A percentile compares a stretch with the other conserved stretches of the same genome.
Evolutionary conservation across 2,329 filamentous ascomycete genomes (phyloP).

Genomic region (Arthrinium puccinioides): DNA sequence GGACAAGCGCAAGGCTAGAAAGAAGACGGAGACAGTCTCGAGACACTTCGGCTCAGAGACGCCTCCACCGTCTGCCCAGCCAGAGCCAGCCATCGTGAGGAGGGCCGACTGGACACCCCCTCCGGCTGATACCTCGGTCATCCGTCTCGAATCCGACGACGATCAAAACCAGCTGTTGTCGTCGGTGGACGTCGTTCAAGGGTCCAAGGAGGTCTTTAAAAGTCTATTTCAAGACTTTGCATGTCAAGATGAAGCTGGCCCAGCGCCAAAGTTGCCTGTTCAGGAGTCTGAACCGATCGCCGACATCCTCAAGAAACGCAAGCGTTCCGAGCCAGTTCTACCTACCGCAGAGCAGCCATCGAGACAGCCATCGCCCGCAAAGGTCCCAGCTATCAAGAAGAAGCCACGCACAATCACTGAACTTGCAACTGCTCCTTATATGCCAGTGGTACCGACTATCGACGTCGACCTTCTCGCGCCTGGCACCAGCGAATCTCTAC

Average conservation of each 20-base stretch:
- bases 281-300: conserved; percentile 1
- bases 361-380: conserved; percentile 25
- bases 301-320: conserved; percentile 44
- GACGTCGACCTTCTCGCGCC: conserved; percentile 19
- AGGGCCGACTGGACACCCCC: conserved; percentile 62
- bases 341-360: conserved; percentile 17
- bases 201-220: conserved; percentile 30
- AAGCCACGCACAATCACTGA: conserved; percentile 73
- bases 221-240: conserved; percentile 36
- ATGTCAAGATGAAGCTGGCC: conserved; percentile 16
- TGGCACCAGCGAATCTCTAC: conserved; percentile 28
- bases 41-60: conserved; percentile 14
- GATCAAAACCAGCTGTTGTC: conserved; percentile 23
- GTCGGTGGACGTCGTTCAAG: conserved; percentile 9
- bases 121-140: conserved; percentile 34
- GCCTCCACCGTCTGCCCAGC: background rate
- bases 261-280: background rate
- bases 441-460: conserved; percentile 23
- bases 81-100: conserved; percentile 44
- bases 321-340: conserved; percentile 44
- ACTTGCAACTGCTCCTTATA: conserved; percentile 66
- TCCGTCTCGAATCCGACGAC: conserved; percentile 22
- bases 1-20: conserved; percentile 14
- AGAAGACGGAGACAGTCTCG: conserved; percentile 21
- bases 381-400: conserved; percentile 45